Evolutionary conservation across 1,139 yeast species (phyloP).

Genomic region (Debaryomyces fabryi): DNA sequence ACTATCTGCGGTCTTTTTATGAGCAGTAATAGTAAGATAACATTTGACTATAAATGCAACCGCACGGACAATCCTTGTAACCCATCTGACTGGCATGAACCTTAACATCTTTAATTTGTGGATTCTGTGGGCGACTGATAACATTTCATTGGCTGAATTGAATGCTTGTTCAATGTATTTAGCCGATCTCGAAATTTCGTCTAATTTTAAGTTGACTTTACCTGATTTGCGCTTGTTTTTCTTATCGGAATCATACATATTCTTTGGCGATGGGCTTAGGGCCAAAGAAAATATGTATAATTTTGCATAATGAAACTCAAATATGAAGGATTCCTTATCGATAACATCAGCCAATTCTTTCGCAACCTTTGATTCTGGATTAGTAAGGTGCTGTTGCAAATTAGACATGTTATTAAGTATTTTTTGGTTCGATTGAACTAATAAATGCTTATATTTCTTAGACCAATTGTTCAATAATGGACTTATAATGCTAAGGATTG

Average conservation of each 20-base stretch:
- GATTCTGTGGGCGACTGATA: constrained; percentile 71
- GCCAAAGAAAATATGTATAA: constrained; percentile 84
- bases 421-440: constrained; percentile 49
- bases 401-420: constrained; percentile 27
- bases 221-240: constrained; percentile 21
- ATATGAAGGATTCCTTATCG: constrained; percentile 70
- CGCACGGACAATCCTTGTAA: constrained; percentile 83
- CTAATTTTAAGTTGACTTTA: constrained; percentile 51
- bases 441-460: constrained; percentile 56
- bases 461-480: constrained; percentile 84
- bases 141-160: constrained; percentile 79
- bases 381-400: constrained; percentile 35
- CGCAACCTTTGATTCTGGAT: constrained; percentile 39
- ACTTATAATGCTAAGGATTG: constrained; percentile 69
- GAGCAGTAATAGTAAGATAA: constrained; percentile 65
- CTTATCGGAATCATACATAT: constrained; percentile 20
- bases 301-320: constrained; percentile 84
- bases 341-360: constrained; percentile 46
- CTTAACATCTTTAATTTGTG: constrained; percentile 64
- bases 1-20: constrained; percentile 29
- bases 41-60: constrained; percentile 90
- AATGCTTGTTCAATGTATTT: constrained; percentile 82
- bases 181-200: constrained; percentile 74
- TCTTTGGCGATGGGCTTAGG: constrained; percentile 50
- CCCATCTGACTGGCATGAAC: constrained; percentile 91